Percentiles rank a stretch among this genome's conserved stretches.
These are phyloP conservation scores for Penicillium simplicissimum DNA, from an alignment of 495 filamentous ascomycete species.

Conservation along the genomic window DNA sequence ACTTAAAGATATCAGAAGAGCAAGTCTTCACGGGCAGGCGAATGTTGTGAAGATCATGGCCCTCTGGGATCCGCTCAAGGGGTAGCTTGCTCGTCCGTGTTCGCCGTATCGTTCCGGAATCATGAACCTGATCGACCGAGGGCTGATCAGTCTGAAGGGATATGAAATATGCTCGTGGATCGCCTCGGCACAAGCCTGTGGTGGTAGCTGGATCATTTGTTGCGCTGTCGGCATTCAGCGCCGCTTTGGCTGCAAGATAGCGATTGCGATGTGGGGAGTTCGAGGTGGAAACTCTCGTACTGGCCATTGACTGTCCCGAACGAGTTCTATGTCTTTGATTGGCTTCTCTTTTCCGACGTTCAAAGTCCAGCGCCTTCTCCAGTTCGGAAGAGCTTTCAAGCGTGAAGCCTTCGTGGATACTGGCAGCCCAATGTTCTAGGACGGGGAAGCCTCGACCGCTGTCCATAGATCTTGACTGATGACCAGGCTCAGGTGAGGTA, in stretches of 20 bases:
- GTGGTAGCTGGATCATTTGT: not conserved
- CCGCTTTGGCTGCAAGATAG: slow-evolving; percentile 42
- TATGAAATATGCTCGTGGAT: slow-evolving; percentile 44
- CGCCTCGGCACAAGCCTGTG: slow-evolving; percentile 22
- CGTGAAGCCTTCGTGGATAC: slow-evolving; percentile 30
- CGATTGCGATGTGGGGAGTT: slow-evolving; percentile 39
- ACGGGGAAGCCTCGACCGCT: slow-evolving; percentile 37
- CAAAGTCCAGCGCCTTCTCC: slow-evolving; percentile 45
- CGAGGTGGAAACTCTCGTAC: slow-evolving; percentile 5
- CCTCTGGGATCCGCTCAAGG: slow-evolving; percentile 40
- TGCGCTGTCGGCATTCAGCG: slow-evolving; percentile 23
- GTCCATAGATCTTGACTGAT: slow-evolving; percentile 13
- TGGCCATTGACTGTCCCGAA: slow-evolving; percentile 5
- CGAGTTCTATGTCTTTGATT: slow-evolving; percentile 32
- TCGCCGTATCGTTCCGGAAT: slow-evolving; percentile 27
- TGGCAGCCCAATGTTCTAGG: slow-evolving; percentile 44
- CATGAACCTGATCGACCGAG: not conserved
- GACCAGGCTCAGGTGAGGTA: not conserved
- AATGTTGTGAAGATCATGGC: slow-evolving; percentile 29
- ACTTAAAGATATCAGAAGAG: slow-evolving; percentile 2
- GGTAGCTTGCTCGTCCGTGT: slow-evolving; percentile 32
- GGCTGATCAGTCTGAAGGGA: slow-evolving; percentile 16
- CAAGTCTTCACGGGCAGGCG: slow-evolving; percentile 17
- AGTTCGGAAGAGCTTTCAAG: slow-evolving; percentile 23
- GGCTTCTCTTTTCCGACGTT: slow-evolving; percentile 43